Evolutionary conservation across 1,139 yeast genomes (phyloP).

Genomic region (Lodderomyces oxycetoniae): DNA sequence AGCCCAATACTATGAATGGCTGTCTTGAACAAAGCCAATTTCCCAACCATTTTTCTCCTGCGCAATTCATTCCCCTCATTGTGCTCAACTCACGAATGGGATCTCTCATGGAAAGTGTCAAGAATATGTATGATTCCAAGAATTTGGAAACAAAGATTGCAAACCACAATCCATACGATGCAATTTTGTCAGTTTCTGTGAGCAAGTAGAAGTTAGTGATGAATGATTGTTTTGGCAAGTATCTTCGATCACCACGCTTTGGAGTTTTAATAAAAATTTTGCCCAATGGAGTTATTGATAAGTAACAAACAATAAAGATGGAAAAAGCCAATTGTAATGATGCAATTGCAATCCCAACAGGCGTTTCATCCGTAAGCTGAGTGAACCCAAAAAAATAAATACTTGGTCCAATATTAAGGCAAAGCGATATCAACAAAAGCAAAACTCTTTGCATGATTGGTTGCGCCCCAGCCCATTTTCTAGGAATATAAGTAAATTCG

Average conservation of each 20-base stretch:
- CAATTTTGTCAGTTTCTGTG: constrained; percentile 33
- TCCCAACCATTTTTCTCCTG: constrained; percentile 44
- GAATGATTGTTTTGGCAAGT: constrained; percentile 32
- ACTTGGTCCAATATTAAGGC: constrained; percentile 36
- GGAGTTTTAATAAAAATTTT: constrained; percentile 27
- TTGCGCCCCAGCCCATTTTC: constrained; percentile 53
- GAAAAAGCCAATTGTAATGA: constrained; percentile 44
- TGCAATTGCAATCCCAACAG: constrained; percentile 33
- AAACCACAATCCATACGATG: constrained; percentile 46
- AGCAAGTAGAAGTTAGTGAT: constrained; percentile 33
- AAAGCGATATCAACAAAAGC: constrained; percentile 25
- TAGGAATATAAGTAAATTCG: constrained; percentile 49
- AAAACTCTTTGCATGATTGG: constrained; percentile 35
- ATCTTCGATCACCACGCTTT: constrained; percentile 20
- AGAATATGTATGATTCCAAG: constrained; percentile 47
- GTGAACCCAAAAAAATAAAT: constrained; percentile 30
- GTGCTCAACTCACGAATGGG: constrained; percentile 45
- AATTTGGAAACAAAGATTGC: constrained; percentile 44
- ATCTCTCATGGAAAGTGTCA: constrained; percentile 45
- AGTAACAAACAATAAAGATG: constrained; percentile 36
- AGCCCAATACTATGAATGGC: constrained; percentile 32
- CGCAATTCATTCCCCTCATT: constrained; percentile 37
- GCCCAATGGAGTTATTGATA: constrained; percentile 45
- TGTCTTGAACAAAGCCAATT: constrained; percentile 35
- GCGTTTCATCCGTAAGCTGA: constrained; percentile 24